Percentiles rank a stretch among this genome's conserved stretches.
These are phyloP conservation scores for Acanthamoeba royreba DNA, from an alignment of 208 protist species.

Conservation along the genomic window DNA sequence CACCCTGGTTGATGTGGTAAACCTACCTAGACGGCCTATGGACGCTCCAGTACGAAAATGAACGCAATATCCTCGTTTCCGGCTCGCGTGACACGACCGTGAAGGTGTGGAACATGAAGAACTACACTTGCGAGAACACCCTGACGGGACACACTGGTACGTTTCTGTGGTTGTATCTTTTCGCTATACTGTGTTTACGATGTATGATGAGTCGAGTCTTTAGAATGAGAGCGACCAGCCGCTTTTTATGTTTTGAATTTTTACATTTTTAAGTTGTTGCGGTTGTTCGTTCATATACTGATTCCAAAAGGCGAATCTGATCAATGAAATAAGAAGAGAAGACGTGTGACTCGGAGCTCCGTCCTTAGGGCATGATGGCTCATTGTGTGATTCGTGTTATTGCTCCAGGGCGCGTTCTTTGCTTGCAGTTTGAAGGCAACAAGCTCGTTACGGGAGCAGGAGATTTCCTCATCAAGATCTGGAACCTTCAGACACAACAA, in stretches of 20 bases:
- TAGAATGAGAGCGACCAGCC: background rate
- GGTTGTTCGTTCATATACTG: background rate
- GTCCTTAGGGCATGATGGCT: background rate
- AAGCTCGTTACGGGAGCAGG: background rate
- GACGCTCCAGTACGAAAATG: slow-evolving; percentile 24
- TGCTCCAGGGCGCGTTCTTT: background rate
- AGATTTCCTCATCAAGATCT: background rate
- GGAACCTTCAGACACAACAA: background rate
- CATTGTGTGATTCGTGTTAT: background rate
- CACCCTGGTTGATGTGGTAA: too few relatives aligned
- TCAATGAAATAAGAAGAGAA: background rate
- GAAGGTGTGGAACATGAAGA: slow-evolving; percentile 51
- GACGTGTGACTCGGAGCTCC: too few relatives aligned
- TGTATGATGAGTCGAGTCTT: background rate
- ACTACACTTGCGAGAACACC: background rate
- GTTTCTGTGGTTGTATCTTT: background rate
- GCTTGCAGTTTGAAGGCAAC: background rate
- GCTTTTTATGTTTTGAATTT: background rate
- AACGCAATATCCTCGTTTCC: background rate
- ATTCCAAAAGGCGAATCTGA: slow-evolving; percentile 33
- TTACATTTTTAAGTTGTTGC: background rate
- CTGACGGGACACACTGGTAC: background rate
- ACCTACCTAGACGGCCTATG: background rate
- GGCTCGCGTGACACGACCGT: slow-evolving; percentile 19
- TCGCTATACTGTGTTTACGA: too few relatives aligned